Base-by-base conservation (phyloP, 2,329 filamentous ascomycete species). In the Penicillium sp. region DNA sequence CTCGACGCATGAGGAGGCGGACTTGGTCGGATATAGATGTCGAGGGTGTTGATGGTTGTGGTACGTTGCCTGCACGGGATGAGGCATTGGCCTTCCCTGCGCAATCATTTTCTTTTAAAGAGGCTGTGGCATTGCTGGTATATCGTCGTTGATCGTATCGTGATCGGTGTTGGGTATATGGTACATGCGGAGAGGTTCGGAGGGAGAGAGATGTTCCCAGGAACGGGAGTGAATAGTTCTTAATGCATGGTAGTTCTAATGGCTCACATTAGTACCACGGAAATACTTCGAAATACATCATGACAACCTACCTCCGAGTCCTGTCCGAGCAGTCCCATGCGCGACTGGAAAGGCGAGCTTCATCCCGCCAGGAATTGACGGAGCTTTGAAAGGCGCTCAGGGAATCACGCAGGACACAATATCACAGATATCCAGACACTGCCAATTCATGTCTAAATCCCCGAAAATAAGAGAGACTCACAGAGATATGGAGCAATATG, bases 1-100 rank as follows among this genome's bases (percentile, higher is more conserved):
- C 73, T 21, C 69, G 66, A 35, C 79, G 77, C 73, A 80, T 78
- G 37, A 78, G 59, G 19, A 67, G 62, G 43, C 71, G 72, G 56
- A 75, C 64, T 48, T 68, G 60, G 39, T 66, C 63, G 33, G 68
- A 60, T 46, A 70, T 57, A 48, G 60, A 57, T 34, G 47, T 41
- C 5, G 42, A 13, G 13, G 52, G 9, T 21, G 39, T 33, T 32
- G 49, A 34, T 3, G 41, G n/a, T 42, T 38, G 40, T 9, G 21
- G 7, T 37, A 6, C 24, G 2, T 21, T 42, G 33, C 15, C 6
- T 50, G 49, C 35, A 17, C 38, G 8, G 37, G 39, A 32, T 12
- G 19, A 24, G 37, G 35, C 31, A 24, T 33, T 53, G 38, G 29
- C 8, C 46, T 48, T 46, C 12, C 37, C 38, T 22, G 4, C 15